phyloP scores from a whole-genome alignment of 495 filamentous ascomycete genomes.

The Articulospora tetracladia region DNA sequence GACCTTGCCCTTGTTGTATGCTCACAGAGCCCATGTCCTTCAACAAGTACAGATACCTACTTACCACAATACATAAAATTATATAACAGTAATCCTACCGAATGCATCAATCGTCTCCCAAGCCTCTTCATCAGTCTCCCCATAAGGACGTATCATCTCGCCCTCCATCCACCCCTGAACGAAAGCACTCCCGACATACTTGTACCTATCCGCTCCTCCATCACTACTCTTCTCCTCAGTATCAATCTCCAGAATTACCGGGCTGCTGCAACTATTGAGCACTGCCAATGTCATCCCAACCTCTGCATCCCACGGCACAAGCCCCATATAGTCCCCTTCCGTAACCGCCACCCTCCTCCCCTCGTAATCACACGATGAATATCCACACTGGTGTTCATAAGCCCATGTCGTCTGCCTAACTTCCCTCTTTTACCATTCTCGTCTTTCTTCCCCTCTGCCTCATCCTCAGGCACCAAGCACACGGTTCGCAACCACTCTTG shows the following conservation, averaged over 20 bases:
- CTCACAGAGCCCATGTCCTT: too few relatives aligned
- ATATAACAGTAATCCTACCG: not conserved
- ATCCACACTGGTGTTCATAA: not conserved
- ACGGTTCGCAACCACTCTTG: too few relatives aligned
- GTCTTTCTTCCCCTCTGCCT: not conserved
- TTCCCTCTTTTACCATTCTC: not conserved
- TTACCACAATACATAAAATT: too few relatives aligned
- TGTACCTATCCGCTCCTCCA: not conserved
- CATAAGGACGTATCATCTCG: not conserved
- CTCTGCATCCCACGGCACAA: not conserved
- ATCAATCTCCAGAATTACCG: not conserved
- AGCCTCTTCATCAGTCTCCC: not conserved
- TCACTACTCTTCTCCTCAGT: not conserved
- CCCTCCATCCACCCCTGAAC: slow-evolving; percentile 9
- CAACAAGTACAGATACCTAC: too few relatives aligned
- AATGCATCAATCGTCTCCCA: not conserved
- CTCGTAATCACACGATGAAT: not conserved
- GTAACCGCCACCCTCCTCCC: not conserved
- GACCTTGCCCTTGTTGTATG: too few relatives aligned
- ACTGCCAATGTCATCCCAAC: not conserved
- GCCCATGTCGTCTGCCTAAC: not conserved
- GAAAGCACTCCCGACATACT: not conserved
- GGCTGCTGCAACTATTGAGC: not conserved
- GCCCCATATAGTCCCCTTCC: not conserved
- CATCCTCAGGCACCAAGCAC: not conserved